Evolutionary conservation across 208 protist genomes (phyloP).

Genomic region (Crithidia brevicula): DNA sequence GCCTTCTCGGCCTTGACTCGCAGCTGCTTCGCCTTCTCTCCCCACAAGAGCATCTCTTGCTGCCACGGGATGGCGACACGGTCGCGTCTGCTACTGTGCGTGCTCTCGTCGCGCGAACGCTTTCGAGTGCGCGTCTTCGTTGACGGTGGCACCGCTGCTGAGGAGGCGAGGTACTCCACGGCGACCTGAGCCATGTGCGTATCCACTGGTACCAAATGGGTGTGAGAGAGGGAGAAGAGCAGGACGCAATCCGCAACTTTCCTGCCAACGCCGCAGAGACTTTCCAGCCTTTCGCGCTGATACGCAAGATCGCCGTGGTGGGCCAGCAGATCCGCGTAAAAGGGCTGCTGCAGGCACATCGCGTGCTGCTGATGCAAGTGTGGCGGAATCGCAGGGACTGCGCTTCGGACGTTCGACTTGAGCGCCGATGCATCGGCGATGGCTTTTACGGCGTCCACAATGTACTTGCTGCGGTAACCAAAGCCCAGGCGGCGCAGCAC

Average conservation of each 20-base stretch:
- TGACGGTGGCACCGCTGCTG: not conserved
- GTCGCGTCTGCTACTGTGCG: not conserved
- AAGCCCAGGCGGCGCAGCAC: constrained; percentile 53
- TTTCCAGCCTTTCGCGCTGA: constrained; percentile 48
- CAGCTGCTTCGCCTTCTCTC: constrained; percentile 16
- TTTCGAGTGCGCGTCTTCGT: not conserved
- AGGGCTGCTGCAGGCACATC: constrained; percentile 30
- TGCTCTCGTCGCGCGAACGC: not conserved
- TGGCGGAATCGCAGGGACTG: not conserved
- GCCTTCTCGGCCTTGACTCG: not conserved
- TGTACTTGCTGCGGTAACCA: constrained; percentile 80
- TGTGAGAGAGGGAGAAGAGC: constrained; percentile 66
- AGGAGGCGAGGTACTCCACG: constrained; percentile 38
- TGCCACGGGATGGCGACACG: not conserved
- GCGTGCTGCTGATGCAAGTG: constrained; percentile 18
- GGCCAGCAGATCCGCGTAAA: constrained; percentile 50
- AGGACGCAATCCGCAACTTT: constrained; percentile 89
- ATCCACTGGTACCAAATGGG: constrained; percentile 84
- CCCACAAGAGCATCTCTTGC: constrained; percentile 22
- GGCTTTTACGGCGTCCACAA: constrained; percentile 35
- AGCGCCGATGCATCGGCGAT: not conserved
- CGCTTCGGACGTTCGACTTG: not conserved
- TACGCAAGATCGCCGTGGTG: constrained; percentile 19
- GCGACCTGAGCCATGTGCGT: constrained; percentile 90
- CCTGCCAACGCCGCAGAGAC: constrained; percentile 72